Base-by-base conservation (phyloP, 108 stramenopile species). In the Schizochytrium sp. region DNA sequence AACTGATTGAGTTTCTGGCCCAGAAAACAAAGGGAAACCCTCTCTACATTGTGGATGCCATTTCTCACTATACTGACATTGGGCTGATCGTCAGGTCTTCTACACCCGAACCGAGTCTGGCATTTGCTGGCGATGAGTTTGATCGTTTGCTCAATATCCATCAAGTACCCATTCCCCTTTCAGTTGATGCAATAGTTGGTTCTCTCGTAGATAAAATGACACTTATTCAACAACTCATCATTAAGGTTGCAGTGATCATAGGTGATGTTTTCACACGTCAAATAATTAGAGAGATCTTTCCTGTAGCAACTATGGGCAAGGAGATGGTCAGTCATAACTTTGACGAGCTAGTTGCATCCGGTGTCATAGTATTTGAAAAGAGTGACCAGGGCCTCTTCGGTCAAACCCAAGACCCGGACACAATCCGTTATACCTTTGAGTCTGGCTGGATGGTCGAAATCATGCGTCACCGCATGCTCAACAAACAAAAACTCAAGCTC, bases 401-500 rank as follows among this genome's bases (percentile, higher is more conserved):
- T 41, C 72, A 28, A 38, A 5, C 5, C 0, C 45, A 49, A 40
- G 76, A 40, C 5, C n/a, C 15, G 17, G 76, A 83, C 50, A 55
- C 19, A 53, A 17, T 55, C 12, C 49, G 55, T 10, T 83, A 38
- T 2, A 55, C 50, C 76, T 83, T 83, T 40, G 76, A 83, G 53
- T 55, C 50, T 40, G 76, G 76, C 45, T 83, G 76, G 76, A 83
- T 83, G 76, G 15, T 40, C n/a, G 76, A 83, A 7, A 55, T 83
- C 47, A 10, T 83, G 45, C 53, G 10, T 49, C 47, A 83, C 50
- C 76, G 76, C 3, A 83, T 83, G 76, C 76, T 83, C 10, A 83
- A 83, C 76, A 83, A 83, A 53, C 76, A 83, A 83, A 83, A 83
- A 53, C 76, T 46, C 76, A 83, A 83, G 1, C 76, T 83, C 40